Base-by-base conservation (phyloP, 192 early-diverging fungal genomes). In the Rhizophagus sp. region DNA sequence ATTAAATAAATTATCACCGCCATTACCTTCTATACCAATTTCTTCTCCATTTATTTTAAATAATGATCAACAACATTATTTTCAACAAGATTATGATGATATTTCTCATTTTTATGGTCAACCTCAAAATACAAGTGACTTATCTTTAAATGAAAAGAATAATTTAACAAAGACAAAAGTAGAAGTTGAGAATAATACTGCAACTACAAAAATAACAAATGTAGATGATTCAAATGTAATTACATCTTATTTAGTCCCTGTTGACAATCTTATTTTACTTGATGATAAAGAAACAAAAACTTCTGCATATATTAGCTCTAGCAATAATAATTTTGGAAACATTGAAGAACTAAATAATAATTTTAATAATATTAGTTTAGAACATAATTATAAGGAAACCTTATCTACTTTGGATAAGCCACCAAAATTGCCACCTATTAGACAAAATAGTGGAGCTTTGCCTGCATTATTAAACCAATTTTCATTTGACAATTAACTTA, bases 1-100 rank as follows among this genome's bases (percentile, higher is more conserved):
- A 30, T 34, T 85, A 9, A 82, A 71, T 41, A 83, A 75, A 75
- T 19, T 75, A 36, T n/a, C 33, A 0, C 68, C 68, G 24, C 34
- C 67, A 17, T 67, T 27, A 33, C 33, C 33, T 33, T 33, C 25
- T 19, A 33, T 33, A 17, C 65, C 33, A 33, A n/a, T 12, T 34
- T 15, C 25, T 57, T 57, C 52, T 7, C 52, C 52, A 3, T 57
- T 57, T 8, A 7, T 34, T 67, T 33, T 67, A 34, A 67, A 33
- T 67, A 25, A 30, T 33, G 13, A 47, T 47, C 44, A 33, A 17
- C 12, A 17, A 67, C 2, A 67, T 67, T 67, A 17, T 33, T 30
- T 67, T n/a, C 13, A 64, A 27, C 63, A 67, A 67, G 30, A 15
- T 13, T 67, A 33, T 34, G 65, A 67, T 67, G 65, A 67, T 13